Conservation (phyloP, 495 filamentous ascomycete species). For the Penicillium arizonense region DNA sequence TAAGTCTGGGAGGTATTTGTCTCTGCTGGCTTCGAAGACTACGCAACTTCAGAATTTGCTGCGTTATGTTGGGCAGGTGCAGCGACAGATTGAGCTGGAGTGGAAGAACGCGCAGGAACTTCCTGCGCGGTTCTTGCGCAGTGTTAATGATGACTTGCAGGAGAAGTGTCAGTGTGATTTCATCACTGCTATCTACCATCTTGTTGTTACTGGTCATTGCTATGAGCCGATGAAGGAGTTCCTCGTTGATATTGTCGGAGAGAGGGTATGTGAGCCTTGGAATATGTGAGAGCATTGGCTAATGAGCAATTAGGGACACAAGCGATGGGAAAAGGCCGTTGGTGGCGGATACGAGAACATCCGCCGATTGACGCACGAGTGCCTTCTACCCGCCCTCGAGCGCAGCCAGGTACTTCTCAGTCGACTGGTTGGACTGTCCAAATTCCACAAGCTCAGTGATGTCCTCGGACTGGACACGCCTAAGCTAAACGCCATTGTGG, state of each 20-base stretch:
- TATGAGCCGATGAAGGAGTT: slow-evolving; percentile 78
- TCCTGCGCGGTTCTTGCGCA: slow-evolving; percentile 70
- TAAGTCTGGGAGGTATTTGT: slow-evolving; percentile 74
- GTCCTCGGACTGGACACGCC: slow-evolving; percentile 62
- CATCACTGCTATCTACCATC: slow-evolving; percentile 77
- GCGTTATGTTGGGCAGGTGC: slow-evolving; percentile 75
- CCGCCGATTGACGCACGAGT: slow-evolving; percentile 75
- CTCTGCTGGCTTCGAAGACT: slow-evolving; percentile 79
- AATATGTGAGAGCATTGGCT: slow-evolving; percentile 9
- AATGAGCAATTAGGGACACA: slow-evolving; percentile 68
- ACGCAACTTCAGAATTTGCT: slow-evolving; percentile 84
- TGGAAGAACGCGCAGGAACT: slow-evolving; percentile 83
- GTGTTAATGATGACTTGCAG: slow-evolving; percentile 63
- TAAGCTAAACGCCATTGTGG: slow-evolving; percentile 58
- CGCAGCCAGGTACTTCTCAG: slow-evolving; percentile 79
- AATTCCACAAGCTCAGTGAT: slow-evolving; percentile 68
- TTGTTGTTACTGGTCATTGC: slow-evolving; percentile 81
- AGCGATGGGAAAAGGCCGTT: slow-evolving; percentile 91
- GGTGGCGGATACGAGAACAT: slow-evolving; percentile 73
- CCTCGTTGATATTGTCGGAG: slow-evolving; percentile 80
- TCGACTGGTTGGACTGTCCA: slow-evolving; percentile 80
- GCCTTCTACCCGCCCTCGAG: slow-evolving; percentile 83
- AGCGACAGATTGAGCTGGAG: slow-evolving; percentile 70
- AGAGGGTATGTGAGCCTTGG: slow-evolving; percentile 57
- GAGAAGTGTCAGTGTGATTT: slow-evolving; percentile 63